Evolutionary conservation across 495 filamentous ascomycete species (phyloP).

Genomic region (Alectoria sarmentosa): DNA sequence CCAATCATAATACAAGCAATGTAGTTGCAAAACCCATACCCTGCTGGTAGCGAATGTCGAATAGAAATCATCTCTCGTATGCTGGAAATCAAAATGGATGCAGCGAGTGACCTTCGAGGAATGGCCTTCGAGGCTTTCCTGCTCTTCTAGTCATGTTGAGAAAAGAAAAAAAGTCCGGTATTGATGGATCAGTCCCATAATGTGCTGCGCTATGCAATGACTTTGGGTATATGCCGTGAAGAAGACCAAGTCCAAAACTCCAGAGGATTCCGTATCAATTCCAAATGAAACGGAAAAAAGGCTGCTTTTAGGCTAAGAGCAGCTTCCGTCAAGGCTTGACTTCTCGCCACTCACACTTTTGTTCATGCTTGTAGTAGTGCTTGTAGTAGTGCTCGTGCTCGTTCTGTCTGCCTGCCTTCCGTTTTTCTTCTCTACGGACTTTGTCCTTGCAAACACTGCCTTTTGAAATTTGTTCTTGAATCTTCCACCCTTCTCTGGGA

Average conservation of each 20-base stretch:
- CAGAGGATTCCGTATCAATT: background rate
- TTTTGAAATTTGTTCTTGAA: constrained; percentile 31
- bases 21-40: constrained; percentile 8
- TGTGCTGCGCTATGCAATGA: constrained; percentile 13
- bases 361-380: constrained; percentile 7
- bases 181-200: background rate
- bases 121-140: constrained; percentile 22
- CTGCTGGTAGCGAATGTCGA: constrained; percentile 21
- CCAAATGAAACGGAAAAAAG: constrained; percentile 6
- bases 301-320: background rate
- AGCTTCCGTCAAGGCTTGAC: constrained; percentile 10
- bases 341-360: constrained; percentile 15
- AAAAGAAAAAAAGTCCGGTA: constrained; percentile 4
- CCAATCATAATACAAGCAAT: constrained; percentile 7
- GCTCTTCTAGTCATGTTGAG: constrained; percentile 9
- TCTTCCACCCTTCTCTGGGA: constrained; percentile 44
- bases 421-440: constrained; percentile 37
- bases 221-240: constrained; percentile 20
- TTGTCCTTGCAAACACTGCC: constrained; percentile 45
- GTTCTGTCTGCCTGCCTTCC: constrained; percentile 16
- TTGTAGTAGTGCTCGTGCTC: constrained; percentile 3
- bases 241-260: constrained; percentile 12
- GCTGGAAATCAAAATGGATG: constrained; percentile 5
- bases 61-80: background rate
- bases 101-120: constrained; percentile 21